phyloP scores from a whole-genome alignment of 805 yeast genomes.

The Suhomyces vadensis region DNA sequence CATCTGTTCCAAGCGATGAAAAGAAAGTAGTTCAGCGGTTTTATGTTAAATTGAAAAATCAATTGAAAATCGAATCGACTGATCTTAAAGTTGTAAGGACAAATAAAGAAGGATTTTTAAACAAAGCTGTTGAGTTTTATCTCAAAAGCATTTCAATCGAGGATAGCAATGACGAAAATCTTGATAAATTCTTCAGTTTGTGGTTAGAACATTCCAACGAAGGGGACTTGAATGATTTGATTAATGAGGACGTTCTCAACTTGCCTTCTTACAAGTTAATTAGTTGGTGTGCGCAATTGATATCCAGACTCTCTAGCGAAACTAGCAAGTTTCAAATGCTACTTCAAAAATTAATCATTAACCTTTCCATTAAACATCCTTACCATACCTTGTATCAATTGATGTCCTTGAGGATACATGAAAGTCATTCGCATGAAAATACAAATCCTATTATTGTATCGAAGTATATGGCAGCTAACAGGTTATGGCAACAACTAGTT shows the following conservation, averaged over 20 bases:
- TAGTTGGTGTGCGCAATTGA: conserved; percentile 81
- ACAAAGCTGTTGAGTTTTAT: conserved; percentile 59
- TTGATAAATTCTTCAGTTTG: conserved; percentile 77
- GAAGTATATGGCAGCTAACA: conserved; percentile 48
- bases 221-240: conserved; percentile 42
- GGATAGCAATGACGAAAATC: conserved; percentile 52
- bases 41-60: conserved; percentile 48
- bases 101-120: conserved; percentile 45
- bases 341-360: conserved; percentile 48
- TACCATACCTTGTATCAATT: conserved; percentile 68
- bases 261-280: conserved; percentile 65
- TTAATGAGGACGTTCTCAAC: conserved; percentile 35
- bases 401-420: conserved; percentile 55
- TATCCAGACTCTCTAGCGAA: conserved; percentile 64
- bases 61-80: conserved; percentile 49
- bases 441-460: conserved; percentile 45
- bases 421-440: conserved; percentile 25
- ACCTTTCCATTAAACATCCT: conserved; percentile 61
- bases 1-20: conserved; percentile 44
- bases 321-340: conserved; percentile 53
- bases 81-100: conserved; percentile 42
- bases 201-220: conserved; percentile 69
- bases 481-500: conserved; percentile 46
- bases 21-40: conserved; percentile 54
- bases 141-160: conserved; percentile 51